Evolutionary conservation across 345 rosid species (phyloP), one percentile per base, ranked within the genome.

Genomic region (Theobroma cacao): DNA sequence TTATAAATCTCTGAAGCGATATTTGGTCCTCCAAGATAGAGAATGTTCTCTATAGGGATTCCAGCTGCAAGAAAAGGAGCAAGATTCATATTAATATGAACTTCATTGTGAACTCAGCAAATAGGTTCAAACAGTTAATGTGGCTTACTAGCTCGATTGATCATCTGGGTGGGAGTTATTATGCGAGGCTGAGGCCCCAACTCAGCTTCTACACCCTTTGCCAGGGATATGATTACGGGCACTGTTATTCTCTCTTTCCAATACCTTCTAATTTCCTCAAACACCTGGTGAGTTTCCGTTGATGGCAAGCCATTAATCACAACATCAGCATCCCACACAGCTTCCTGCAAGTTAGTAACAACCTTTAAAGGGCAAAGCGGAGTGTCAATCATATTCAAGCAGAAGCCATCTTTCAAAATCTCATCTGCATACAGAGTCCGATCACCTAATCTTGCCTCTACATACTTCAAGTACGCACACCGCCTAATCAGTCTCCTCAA

Each of bases 251-350:
- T 91, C 83, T 96, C 98, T 82, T 94, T 85, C 99, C 99, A 96
- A 74, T 92, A 96, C 63, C 59, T 84, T 48, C 90, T 91, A 60
- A 96, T 94, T 83, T 94, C 98, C 83, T 94, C 95, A 74, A 96
- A 96, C 74, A 96, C 97, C 86, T 88, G 83, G 0, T 75, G 82
- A 12, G 98, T 94, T 81, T 96, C 98, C 0, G 98, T 94, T 7
- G 99, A 96, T 52, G 99, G 99, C 88, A 96, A 85, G 18, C 97
- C 99, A 84, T 96, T 96, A 52, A 96, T 90, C 53, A 96, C 94
- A 36, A 96, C 85, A 84, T 96, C 99, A 10, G 99, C 98, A 86
- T 96, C 99, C 98, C 99, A 96, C 47, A 94, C 95, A 75, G 97
- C 99, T 85, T 96, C 99, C 79, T 92, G 99, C 80, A 96, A 82